A percentile compares a stretch with the other conserved stretches of the same genome.
Conservation (phyloP, 1,284 basidiomycete species). For the Ustilago trichophora region DNA sequence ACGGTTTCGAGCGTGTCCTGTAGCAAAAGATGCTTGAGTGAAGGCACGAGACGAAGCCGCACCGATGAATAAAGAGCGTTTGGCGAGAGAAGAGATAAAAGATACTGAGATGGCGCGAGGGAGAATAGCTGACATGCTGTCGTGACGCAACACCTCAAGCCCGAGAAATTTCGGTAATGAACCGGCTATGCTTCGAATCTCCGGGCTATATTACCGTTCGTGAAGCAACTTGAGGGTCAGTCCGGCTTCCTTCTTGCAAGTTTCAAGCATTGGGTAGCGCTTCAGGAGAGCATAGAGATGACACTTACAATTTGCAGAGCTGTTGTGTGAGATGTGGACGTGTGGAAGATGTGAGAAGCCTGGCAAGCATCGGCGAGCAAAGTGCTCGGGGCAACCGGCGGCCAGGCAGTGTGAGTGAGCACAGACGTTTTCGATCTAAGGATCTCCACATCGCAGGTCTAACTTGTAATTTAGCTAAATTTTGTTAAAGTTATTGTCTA, state of each 20-base stretch:
- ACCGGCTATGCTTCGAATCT: conserved; percentile 24
- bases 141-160: neutral
- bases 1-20: too few relatives aligned
- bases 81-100: neutral
- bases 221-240: too few relatives aligned
- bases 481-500: too few relatives aligned
- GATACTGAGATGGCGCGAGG: neutral
- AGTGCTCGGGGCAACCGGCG: neutral
- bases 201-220: conserved; percentile 35
- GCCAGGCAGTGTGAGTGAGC: neutral
- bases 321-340: neutral
- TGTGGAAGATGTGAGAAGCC: too few relatives aligned
- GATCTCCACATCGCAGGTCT: neutral
- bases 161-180: neutral
- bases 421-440: conserved; percentile 6
- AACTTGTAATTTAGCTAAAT: neutral
- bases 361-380: neutral
- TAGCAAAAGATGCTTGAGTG: neutral
- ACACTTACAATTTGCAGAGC: too few relatives aligned
- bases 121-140: conserved; percentile 29
- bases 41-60: conserved; percentile 1
- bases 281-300: too few relatives aligned
- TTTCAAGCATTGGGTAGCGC: too few relatives aligned
- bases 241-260: too few relatives aligned
- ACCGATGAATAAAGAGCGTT: neutral